These are phyloP conservation scores for Brassica juncea DNA, from an alignment of 345 rosid species.

Conservation along the genomic window DNA sequence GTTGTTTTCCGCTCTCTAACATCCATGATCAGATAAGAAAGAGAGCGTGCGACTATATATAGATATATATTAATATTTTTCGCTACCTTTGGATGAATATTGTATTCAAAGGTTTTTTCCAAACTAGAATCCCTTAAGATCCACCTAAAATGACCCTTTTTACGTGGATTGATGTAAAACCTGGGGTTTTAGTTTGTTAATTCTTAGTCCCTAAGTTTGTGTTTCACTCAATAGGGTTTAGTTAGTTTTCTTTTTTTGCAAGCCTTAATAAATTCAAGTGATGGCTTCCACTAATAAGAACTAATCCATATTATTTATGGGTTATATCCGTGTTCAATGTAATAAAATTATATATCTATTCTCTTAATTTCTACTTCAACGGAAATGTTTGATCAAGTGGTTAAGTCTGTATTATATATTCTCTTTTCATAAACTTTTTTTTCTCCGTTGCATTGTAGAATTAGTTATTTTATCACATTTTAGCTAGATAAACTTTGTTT, in stretches of 20 bases:
- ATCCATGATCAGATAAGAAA: constrained; percentile 63
- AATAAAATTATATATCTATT: neutral
- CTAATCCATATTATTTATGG: neutral
- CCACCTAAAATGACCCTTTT: neutral
- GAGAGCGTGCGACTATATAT: neutral
- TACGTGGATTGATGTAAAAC: constrained; percentile 18
- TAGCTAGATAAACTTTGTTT: neutral
- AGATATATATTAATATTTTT: neutral
- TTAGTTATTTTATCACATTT: neutral
- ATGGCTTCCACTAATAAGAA: constrained; percentile 11
- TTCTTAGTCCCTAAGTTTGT: neutral
- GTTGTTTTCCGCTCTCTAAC: constrained; percentile 81
- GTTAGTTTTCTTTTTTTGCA: neutral
- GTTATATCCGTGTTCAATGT: neutral
- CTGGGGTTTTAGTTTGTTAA: constrained; percentile 32
- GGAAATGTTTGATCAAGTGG: neutral
- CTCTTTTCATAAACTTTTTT: neutral
- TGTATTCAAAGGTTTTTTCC: constrained; percentile 18
- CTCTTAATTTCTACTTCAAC: constrained; percentile 7
- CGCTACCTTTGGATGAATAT: constrained; percentile 17
- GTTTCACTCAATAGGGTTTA: neutral
- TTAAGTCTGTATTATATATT: neutral
- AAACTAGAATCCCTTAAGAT: neutral
- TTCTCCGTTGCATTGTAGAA: neutral
- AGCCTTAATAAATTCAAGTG: constrained; percentile 7